Conservation (phyloP, 2,329 filamentous ascomycete genomes). For the Trichoderma gracile region DNA sequence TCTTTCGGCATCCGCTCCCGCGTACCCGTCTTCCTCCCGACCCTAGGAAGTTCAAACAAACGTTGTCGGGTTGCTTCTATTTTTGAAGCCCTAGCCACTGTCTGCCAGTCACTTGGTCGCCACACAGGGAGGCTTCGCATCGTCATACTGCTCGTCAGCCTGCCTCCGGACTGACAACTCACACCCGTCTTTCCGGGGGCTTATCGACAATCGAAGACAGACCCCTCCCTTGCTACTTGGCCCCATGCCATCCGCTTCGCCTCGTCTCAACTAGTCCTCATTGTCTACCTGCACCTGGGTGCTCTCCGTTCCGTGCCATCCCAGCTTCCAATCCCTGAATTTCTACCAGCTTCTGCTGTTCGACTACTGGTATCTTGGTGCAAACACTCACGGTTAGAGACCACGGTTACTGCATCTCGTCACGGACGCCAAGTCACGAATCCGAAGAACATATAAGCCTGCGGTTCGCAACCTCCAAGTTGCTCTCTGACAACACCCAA, state of each 20-base stretch:
- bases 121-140: neutral
- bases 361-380: neutral
- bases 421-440: neutral
- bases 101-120: constrained; percentile 1
- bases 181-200: constrained; percentile 6
- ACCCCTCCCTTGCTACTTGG: constrained; percentile 1
- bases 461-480: neutral
- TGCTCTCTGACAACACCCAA: too few species aligned
- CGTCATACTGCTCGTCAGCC: neutral
- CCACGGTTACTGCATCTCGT: neutral
- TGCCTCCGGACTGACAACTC: constrained; percentile 1
- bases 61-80: constrained; percentile 14
- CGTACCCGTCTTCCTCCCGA: constrained; percentile 6
- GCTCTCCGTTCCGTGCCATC: constrained; percentile 19
- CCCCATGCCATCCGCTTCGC: constrained; percentile 1
- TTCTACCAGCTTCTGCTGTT: neutral
- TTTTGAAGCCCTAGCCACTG: constrained; percentile 6
- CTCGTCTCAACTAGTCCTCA: constrained; percentile 8
- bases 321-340: neutral
- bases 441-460: constrained; percentile 18
- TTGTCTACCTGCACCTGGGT: constrained; percentile 14
- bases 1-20: constrained; percentile 7
- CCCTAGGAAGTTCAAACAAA: constrained; percentile 13
- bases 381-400: constrained; percentile 13
- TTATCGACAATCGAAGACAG: neutral